These are phyloP conservation scores for Xylariaceae sp. DNA, from an alignment of 2,329 filamentous ascomycete species.

Conservation along the genomic window DNA sequence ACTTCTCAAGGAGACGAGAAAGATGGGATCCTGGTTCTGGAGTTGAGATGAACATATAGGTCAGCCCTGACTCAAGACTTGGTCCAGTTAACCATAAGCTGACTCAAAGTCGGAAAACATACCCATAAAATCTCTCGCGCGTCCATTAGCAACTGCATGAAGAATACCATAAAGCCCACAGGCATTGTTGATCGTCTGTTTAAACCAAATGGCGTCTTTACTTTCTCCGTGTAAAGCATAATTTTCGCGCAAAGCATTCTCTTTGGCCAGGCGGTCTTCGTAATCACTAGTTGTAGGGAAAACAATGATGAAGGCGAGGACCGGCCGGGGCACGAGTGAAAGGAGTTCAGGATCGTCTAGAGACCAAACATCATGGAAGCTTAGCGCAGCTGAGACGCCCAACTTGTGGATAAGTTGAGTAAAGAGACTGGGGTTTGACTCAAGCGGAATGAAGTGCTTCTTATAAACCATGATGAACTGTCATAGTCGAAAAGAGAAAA, in stretches of 20 bases:
- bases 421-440: slow-evolving; percentile 76
- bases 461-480: slow-evolving; percentile 50
- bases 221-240: slow-evolving; percentile 48
- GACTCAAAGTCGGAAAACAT: too few species aligned
- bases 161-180: slow-evolving; percentile 82
- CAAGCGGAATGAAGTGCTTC: slow-evolving; percentile 27
- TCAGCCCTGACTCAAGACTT: not conserved
- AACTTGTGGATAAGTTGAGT: slow-evolving; percentile 73
- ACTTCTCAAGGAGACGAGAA: not conserved
- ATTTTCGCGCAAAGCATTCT: slow-evolving; percentile 17
- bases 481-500: too few species aligned
- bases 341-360: slow-evolving; percentile 80
- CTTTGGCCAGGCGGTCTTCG: slow-evolving; percentile 47
- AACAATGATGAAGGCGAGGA: slow-evolving; percentile 79
- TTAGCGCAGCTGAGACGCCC: slow-evolving; percentile 70
- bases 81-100: too few species aligned
- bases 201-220: slow-evolving; percentile 82
- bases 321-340: slow-evolving; percentile 77
- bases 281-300: slow-evolving; percentile 63
- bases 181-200: slow-evolving; percentile 83
- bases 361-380: slow-evolving; percentile 83
- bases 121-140: slow-evolving; percentile 49
- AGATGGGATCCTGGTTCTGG: not conserved
- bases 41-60: not conserved
- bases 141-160: slow-evolving; percentile 75